Evolutionary conservation across 1,284 basidiomycete genomes (phyloP).

Genomic region (Pseudozyma hubeiensis): DNA sequence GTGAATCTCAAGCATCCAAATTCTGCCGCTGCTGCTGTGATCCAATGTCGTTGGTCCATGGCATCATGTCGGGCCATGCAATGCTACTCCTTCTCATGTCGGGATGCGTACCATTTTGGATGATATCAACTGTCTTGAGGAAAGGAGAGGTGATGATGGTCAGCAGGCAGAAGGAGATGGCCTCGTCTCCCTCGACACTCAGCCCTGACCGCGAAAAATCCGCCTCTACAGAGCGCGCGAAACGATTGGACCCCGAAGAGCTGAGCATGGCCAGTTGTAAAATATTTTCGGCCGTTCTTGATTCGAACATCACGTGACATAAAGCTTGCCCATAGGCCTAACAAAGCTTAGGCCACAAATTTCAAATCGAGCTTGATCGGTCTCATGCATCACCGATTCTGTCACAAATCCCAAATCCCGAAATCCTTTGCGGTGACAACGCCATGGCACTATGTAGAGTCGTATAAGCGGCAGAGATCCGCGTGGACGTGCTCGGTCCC

Average conservation of each 20-base stretch:
- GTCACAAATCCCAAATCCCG: no score
- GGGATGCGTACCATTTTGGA: constrained; percentile 60
- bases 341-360: no score
- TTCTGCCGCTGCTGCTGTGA: constrained; percentile 2
- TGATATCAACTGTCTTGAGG: constrained; percentile 50
- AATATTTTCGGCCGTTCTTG: background rate
- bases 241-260: no score
- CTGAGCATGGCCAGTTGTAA: no score
- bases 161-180: background rate
- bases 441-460: no score
- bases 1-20: constrained; percentile 18
- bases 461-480: constrained; percentile 9
- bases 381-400: no score
- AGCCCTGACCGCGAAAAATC: background rate
- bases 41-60: constrained; percentile 12
- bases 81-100: background rate
- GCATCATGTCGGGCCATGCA: constrained; percentile 20
- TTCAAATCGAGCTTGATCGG: no score
- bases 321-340: no score
- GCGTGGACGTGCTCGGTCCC: background rate
- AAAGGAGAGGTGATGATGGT: constrained; percentile 30
- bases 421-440: no score
- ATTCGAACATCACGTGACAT: background rate
- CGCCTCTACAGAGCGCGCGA: no score
- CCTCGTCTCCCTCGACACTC: background rate